Base-by-base conservation (phyloP, 495 filamentous ascomycete genomes). In the Lineolata rhizophorae region DNA sequence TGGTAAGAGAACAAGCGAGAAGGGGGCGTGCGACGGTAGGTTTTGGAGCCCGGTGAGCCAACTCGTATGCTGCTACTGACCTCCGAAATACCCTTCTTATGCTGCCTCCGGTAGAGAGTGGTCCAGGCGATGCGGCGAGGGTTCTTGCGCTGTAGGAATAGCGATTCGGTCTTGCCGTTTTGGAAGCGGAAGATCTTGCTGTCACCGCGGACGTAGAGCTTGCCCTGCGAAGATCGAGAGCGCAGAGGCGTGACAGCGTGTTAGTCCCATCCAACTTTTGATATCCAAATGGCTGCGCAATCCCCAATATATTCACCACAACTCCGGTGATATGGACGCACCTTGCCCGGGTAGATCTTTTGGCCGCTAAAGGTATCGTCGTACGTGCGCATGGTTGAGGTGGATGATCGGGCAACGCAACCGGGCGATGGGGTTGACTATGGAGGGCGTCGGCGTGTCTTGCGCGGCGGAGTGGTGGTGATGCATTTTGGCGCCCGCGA, bases 131-230 rank as follows among this genome's bases (percentile, higher is more conserved):
- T 94, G 50, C 84, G 77, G 57, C 87, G 82, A 52, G 87, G 87
- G 73, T 99, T 99, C 76, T 99, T 99, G 67, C 87, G 85, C 69
- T 99, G 87, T 42, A 95, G 82, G 72, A 95, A 95, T 45, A 99
- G 77, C 42, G 80, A 91, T 62, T 99, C 90, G 67, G 83, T 84
- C 67, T 99, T 99, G 68, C 87, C 84, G 61, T 90, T 95, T 61
- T 90, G 80, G 76, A 99, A 99, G 51, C 87, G 82, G 72, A 99
- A 99, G 70, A 95, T 72, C 70, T 94, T 99, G 82, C 80, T 92
- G 70, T 99, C 87, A 53, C 83, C 82, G 62, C 87, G 80, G 67
- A 99, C 64, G 65, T 80, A 99, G 61, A 99, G 75, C 66, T 95
- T 95, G 64, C 84, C 84, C 84, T 94, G 30, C 8, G 22, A n/a